A percentile compares a stretch with the other conserved stretches of the same genome.
Evolutionary conservation across 768 basidiomycete genomes (phyloP).

Genomic region (Suillus placidus): DNA sequence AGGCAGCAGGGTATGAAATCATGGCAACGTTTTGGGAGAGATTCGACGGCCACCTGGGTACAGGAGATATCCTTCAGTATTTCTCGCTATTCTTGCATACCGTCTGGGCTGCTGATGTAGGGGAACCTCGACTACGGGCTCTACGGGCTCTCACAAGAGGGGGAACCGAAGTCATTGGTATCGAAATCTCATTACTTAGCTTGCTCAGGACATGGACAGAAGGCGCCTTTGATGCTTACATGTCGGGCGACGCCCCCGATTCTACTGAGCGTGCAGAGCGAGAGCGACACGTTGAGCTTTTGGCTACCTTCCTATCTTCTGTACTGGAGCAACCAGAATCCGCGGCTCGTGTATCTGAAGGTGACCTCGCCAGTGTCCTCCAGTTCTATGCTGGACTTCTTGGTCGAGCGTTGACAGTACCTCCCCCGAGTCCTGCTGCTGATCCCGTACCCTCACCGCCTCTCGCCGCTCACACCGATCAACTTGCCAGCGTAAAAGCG

Average conservation of each 20-base stretch:
- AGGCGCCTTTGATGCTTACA: conserved; percentile 59
- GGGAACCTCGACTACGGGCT: conserved; percentile 72
- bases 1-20: conserved; percentile 73
- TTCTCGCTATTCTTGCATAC: conserved; percentile 61
- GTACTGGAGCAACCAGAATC: conserved; percentile 55
- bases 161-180: conserved; percentile 63
- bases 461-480: conserved; percentile 33
- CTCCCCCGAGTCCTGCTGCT: conserved; percentile 18
- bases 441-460: conserved; percentile 28
- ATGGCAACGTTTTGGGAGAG: conserved; percentile 72
- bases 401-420: conserved; percentile 50
- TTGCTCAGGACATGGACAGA: conserved; percentile 68
- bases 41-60: conserved; percentile 47
- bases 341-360: conserved; percentile 61
- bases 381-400: conserved; percentile 63
- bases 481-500: conserved; percentile 26
- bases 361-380: conserved; percentile 57
- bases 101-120: conserved; percentile 67
- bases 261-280: conserved; percentile 54
- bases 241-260: conserved; percentile 36
- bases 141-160: conserved; percentile 63
- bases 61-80: conserved; percentile 62
- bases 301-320: conserved; percentile 58
- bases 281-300: conserved; percentile 63
- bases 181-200: conserved; percentile 59